A percentile compares a stretch with the other conserved stretches of the same genome.
phyloP scores from a whole-genome alignment of 2,329 filamentous ascomycete genomes.

The Akanthomyces dipterigenus region DNA sequence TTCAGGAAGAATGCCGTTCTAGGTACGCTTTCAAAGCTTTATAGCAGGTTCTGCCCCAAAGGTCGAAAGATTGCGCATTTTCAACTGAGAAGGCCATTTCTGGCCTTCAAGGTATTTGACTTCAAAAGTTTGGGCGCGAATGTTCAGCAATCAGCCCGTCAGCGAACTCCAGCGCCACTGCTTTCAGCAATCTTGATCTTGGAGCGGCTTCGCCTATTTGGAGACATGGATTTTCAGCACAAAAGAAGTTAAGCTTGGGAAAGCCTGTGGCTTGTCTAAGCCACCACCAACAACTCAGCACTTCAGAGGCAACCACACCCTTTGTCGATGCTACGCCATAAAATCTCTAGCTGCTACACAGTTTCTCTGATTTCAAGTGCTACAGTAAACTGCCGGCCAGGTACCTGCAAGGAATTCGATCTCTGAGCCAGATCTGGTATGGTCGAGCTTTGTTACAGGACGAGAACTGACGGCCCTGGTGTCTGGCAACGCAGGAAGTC shows the following conservation, averaged over 20 bases:
- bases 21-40: not conserved
- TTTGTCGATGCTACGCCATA: not conserved
- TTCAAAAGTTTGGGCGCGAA: not conserved
- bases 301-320: not conserved
- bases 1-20: not conserved
- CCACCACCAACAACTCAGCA: not conserved
- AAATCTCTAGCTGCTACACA: not conserved
- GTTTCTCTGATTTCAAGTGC: not conserved
- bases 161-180: not conserved
- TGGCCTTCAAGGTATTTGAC: too few species aligned
- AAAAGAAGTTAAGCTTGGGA: not conserved
- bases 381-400: not conserved
- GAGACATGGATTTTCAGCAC: not conserved
- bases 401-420: not conserved
- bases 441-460: not conserved
- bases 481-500: not conserved
- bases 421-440: not conserved
- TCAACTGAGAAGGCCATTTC: too few species aligned
- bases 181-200: conserved; percentile 2
- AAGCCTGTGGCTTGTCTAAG: conserved; percentile 1
- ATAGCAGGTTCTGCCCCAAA: not conserved
- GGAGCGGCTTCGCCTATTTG: not conserved
- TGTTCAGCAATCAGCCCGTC: not conserved
- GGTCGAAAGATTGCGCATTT: not conserved
- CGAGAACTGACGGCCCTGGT: not conserved